phyloP scores from a whole-genome alignment of 73 alveolate species.

The Symbiodinium natans region DNA sequence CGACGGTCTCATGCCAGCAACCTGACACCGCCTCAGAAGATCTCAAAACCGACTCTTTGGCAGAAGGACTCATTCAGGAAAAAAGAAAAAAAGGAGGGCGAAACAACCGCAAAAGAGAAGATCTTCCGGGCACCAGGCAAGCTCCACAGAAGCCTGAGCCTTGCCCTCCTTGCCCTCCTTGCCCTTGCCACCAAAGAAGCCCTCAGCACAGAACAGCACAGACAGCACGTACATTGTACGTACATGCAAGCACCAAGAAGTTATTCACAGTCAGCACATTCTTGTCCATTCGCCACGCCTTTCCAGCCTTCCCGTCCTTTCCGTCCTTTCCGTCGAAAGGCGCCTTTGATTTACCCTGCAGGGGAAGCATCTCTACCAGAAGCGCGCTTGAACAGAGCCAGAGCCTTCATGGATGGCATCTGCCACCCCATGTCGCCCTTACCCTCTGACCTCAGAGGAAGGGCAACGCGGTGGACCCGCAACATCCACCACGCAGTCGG shows the following conservation, averaged over 20 bases:
- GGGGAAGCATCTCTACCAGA: background rate
- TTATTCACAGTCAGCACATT: background rate
- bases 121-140: background rate
- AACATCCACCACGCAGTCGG: too few relatives aligned
- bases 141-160: conserved; percentile 35
- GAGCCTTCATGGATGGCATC: background rate
- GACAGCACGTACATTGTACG: too few relatives aligned
- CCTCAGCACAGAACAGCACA: background rate
- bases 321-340: too few relatives aligned
- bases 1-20: conserved; percentile 77
- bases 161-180: conserved; percentile 35
- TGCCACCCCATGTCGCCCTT: background rate
- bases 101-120: background rate
- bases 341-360: background rate
- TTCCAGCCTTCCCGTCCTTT: background rate
- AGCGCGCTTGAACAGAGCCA: background rate
- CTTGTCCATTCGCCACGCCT: background rate
- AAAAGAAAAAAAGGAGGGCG: too few relatives aligned
- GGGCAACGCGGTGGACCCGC: too few relatives aligned
- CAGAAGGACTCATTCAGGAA: too few relatives aligned
- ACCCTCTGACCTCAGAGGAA: background rate
- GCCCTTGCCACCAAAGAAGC: background rate
- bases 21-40: conserved; percentile 30
- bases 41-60: too few relatives aligned
- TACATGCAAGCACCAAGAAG: too few relatives aligned